Evolutionary conservation across 1,284 basidiomycete species (phyloP).

Genomic region (Tremellales sp.): DNA sequence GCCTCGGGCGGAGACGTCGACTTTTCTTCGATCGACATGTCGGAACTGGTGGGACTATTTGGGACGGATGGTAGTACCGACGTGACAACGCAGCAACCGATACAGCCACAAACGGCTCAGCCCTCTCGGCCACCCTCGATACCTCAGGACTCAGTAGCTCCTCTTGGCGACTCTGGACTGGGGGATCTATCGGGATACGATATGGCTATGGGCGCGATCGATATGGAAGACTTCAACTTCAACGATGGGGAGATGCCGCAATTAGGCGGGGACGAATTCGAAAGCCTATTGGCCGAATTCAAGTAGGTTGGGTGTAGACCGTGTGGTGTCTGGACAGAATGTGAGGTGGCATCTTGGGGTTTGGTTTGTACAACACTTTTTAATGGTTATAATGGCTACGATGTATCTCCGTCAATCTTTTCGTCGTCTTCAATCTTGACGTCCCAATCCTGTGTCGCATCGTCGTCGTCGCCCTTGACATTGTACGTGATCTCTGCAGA

Average conservation of each 20-base stretch:
- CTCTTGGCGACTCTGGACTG: neutral
- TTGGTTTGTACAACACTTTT: too few relatives aligned
- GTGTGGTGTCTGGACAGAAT: too few relatives aligned
- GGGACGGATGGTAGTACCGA: neutral
- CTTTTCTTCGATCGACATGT: conserved; percentile 9
- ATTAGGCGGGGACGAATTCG: conserved; percentile 36
- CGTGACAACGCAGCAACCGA: neutral
- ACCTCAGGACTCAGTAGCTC: neutral
- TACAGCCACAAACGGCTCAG: neutral
- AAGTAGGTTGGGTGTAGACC: conserved; percentile 19
- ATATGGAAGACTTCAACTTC: conserved; percentile 40
- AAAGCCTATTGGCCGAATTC: conserved; percentile 32
- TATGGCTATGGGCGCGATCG: conserved; percentile 16
- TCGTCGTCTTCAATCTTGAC: neutral
- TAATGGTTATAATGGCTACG: neutral
- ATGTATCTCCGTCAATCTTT: neutral
- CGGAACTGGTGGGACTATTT: conserved; percentile 8
- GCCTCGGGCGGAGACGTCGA: conserved; percentile 8
- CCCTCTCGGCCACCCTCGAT: neutral
- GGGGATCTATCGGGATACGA: conserved; percentile 6
- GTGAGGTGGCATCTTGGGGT: too few relatives aligned
- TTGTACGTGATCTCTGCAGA: conserved; percentile 35
- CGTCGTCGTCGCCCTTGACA: conserved; percentile 34
- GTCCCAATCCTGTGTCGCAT: conserved; percentile 14
- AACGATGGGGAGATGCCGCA: conserved; percentile 24